A percentile compares a stretch with the other conserved stretches of the same genome.
These are phyloP conservation scores for Dissophora ornata DNA, from an alignment of 192 early-diverging fungal species.

Conservation along the genomic window DNA sequence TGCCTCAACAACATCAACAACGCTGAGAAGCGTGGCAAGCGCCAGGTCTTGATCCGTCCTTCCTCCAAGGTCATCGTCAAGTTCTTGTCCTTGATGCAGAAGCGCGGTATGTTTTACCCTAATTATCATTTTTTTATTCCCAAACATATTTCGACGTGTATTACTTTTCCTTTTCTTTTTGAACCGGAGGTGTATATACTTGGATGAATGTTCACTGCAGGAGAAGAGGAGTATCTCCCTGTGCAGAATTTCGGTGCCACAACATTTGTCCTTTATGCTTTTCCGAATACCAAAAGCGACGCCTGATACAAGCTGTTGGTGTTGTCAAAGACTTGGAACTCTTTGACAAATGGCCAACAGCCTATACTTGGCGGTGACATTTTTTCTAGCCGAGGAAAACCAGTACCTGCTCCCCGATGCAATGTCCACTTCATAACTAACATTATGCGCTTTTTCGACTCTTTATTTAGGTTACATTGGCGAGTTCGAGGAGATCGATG, in stretches of 20 bases:
- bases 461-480: slow-evolving; percentile 91
- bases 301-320: background rate
- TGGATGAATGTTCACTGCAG: too few species aligned
- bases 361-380: background rate
- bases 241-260: background rate
- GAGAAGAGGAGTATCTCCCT: too few species aligned
- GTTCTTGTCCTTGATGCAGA: slow-evolving; percentile 99
- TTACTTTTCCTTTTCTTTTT: too few species aligned
- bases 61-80: slow-evolving; percentile 98
- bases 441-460: too few species aligned
- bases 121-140: background rate
- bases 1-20: slow-evolving; percentile 99
- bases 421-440: too few species aligned
- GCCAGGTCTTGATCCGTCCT: slow-evolving; percentile 97
- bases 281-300: background rate
- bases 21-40: slow-evolving; percentile 98
- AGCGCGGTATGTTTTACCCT: slow-evolving; percentile 87
- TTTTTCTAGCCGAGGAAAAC: too few species aligned
- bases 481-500: slow-evolving; percentile 99
- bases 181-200: too few species aligned
- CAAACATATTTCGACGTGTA: too few species aligned
- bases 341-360: too few species aligned
- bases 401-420: too few species aligned
- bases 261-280: background rate
- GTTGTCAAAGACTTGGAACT: too few species aligned